Base-by-base conservation (phyloP, 2,329 filamentous ascomycete species). In the Colletotrichum lini region DNA sequence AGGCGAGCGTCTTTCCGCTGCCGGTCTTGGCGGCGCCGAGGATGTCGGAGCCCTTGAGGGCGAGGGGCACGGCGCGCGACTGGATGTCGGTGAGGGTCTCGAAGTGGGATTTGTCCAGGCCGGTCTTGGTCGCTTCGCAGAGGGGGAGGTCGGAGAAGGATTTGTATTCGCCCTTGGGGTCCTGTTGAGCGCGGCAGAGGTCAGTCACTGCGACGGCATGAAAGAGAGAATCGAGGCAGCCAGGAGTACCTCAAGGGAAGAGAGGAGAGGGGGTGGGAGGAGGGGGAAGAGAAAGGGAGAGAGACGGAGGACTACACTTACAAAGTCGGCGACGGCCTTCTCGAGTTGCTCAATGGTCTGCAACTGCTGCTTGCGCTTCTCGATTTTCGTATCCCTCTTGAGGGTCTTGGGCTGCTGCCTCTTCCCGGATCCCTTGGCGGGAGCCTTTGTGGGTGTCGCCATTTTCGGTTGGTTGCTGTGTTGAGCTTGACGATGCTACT, bases 1-100 rank as follows among this genome's bases (percentile, higher is more conserved):
- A 99, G 0, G 96, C 94, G 30, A 99, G 87, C 0, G 96, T 98
- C 85, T 98, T 98, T 78, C 96, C 96, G 79, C 94, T 97, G 62
- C 96, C 96, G 0, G 96, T 98, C 83, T 97, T 98, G 50, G 96
- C 96, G 6, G 96, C 96, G 52, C 95, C 96, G 50, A 99, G 90
- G 50, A 99, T 93, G 80, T 99, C 96, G 70, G 86, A 86, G 68
- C 94, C 94, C 81, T 97, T 93, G 73, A 99, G 88, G 10, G 94
- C 95, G 72, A 95, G 87, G 7, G 94, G 95, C 71, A 99, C 92
- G n/a, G 95, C 95, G 78, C 92, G 92, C 59, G 92, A 89, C 84
- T 99, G 96, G 77, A 99, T 94, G 75, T 98, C 95, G 73, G 96
- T 99, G 75, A 98, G 87, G 59, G 90, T 91, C 78, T 95, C 93